These are phyloP conservation scores for Yamadazyma spencermartinsiae DNA, from an alignment of 1,139 yeast species.

Conservation along the genomic window DNA sequence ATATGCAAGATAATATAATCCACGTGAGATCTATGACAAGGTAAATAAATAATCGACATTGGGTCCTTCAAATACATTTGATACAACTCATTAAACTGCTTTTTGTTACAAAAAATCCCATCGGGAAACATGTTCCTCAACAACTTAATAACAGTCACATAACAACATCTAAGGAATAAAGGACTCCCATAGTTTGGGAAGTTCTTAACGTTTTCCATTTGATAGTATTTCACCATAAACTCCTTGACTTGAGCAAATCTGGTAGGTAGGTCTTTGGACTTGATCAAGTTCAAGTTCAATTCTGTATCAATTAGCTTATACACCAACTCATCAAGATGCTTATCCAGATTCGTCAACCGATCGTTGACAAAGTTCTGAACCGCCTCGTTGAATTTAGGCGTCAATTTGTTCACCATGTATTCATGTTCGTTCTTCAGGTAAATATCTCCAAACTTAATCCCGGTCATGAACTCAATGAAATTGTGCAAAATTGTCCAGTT, in stretches of 20 bases:
- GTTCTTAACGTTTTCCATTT: slow-evolving; percentile 36
- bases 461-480: slow-evolving; percentile 33
- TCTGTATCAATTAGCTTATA: slow-evolving; percentile 41
- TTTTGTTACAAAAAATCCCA: slow-evolving; percentile 44
- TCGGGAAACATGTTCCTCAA: slow-evolving; percentile 43
- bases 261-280: slow-evolving; percentile 32
- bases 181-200: slow-evolving; percentile 32
- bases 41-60: slow-evolving; percentile 44
- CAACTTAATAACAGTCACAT: slow-evolving; percentile 37
- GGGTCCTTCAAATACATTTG: slow-evolving; percentile 39
- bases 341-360: slow-evolving; percentile 33
- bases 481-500: slow-evolving; percentile 33
- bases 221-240: slow-evolving; percentile 43
- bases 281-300: slow-evolving; percentile 40
- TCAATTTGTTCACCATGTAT: slow-evolving; percentile 36
- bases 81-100: slow-evolving; percentile 33
- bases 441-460: slow-evolving; percentile 29
- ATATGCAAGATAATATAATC: slow-evolving; percentile 66
- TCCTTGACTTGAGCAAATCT: slow-evolving; percentile 40
- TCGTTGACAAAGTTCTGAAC: slow-evolving; percentile 35
- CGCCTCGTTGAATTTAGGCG: slow-evolving; percentile 29
- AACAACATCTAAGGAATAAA: slow-evolving; percentile 35
- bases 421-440: slow-evolving; percentile 38
- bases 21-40: slow-evolving; percentile 64
- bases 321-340: slow-evolving; percentile 39